A percentile compares a stretch with the other conserved stretches of the same genome.
These are phyloP conservation scores for Nakazawaea ambrosiae DNA, from an alignment of 805 yeast species.

Conservation along the genomic window DNA sequence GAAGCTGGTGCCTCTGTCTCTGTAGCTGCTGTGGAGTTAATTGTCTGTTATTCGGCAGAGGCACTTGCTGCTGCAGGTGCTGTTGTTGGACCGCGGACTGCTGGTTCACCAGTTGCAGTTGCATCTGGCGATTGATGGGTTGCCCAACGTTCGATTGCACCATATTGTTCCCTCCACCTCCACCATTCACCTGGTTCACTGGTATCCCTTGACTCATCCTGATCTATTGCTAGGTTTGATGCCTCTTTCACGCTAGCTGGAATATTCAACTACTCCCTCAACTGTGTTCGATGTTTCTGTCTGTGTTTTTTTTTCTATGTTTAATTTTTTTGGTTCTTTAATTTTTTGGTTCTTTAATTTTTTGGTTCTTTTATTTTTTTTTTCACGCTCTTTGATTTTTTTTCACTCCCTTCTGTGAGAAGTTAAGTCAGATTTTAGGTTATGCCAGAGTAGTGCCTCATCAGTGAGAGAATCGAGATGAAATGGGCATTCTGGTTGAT, in stretches of 20 bases:
- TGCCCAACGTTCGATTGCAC: neutral
- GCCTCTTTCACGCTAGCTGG: neutral
- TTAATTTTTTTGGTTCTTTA: neutral
- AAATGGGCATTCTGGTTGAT: constrained; percentile 1
- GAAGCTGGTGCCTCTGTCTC: constrained; percentile 24
- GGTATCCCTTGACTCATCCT: constrained; percentile 11
- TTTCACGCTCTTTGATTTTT: neutral
- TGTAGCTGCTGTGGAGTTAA: constrained; percentile 34
- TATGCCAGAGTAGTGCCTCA: too few relatives aligned
- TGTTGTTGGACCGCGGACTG: constrained; percentile 12
- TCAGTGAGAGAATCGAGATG: neutral
- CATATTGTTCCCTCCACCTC: neutral
- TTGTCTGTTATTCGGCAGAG: constrained; percentile 29
- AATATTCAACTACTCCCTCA: too few relatives aligned
- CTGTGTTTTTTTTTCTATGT: neutral
- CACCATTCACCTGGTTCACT: constrained; percentile 8
- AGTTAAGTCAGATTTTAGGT: neutral
- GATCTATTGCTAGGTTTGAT: neutral
- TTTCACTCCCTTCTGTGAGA: neutral
- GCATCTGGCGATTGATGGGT: too few relatives aligned
- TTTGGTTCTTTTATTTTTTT: neutral
- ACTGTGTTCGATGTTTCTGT: neutral
- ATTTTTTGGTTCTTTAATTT: too few relatives aligned
- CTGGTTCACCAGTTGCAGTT: constrained; percentile 15
- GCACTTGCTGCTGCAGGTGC: constrained; percentile 20